Base-by-base conservation (phyloP, 306 rosid species). In the Trifolium subterraneum region DNA sequence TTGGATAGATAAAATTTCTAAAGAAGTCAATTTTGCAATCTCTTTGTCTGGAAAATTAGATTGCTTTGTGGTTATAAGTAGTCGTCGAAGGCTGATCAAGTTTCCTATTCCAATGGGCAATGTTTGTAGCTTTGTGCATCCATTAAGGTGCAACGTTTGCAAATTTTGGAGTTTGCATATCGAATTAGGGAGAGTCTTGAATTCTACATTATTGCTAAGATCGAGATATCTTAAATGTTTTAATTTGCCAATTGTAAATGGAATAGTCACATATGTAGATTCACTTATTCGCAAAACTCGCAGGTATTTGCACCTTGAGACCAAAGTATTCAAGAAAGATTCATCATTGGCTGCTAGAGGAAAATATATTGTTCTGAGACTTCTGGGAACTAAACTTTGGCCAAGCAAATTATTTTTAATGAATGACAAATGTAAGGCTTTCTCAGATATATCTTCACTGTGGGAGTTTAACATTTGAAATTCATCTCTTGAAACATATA, bases 401-500 rank as follows among this genome's bases (percentile, higher is more conserved):
- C 15, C 35, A 56, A 56, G 68, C 23, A 61, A 18, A 27, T 41
- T 8, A 42, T 29, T 76, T 18, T 42, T 4, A 18, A 7, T 62
- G 7, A 66, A 1, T 54, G 73, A 75, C 16, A 75, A 23, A 39
- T 75, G 58, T 5, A 62, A 2, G 22, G 11, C 56, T 10, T 38
- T 64, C 3, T 64, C 44, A 10, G 14, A 44, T 13, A 75, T 36
- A 25, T 7, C 23, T 33, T 33, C 20, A 23, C 0, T 2, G 0
- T 1, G 8, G 2, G 31, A 64, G 2, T 10, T 51, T 10, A 64
- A 1, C 7, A 3, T 0, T 36, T 9, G 45, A 25, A 41, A 75
- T 14, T 64, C 79, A 23, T 64, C 44, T 10, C 18, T 64, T 36
- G 79, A 29, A 10, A 75, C 65, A 23, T 51, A 75, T 5, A n/a